Evolutionary conservation across 192 early-diverging fungal genomes (phyloP), one percentile per base, ranked within the genome.

Genomic region (Radiomyces spectabilis): DNA sequence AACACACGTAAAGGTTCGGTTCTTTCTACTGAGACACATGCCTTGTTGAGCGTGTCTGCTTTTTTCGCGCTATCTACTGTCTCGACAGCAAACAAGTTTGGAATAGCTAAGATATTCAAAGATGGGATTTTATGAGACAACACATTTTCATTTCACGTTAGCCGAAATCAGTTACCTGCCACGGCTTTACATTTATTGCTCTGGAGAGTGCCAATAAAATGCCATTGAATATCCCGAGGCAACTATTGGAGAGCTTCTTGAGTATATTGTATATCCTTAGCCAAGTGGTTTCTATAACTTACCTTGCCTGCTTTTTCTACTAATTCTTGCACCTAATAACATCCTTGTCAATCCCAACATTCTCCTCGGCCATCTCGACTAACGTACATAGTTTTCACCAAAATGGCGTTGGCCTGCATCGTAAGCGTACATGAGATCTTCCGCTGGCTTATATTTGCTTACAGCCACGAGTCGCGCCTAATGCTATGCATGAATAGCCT

Each of bases 151-250:
- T n/a, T n/a, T n/a, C n/a, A n/a, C n/a, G n/a, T n/a, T n/a, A n/a
- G n/a, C n/a, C n/a, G n/a, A 18, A 21, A 2, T 50, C 3, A 15
- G 4, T 52, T 53, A 62, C 60, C 60, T 39, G 91, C 89, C 15
- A 98, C 73, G 12, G 70, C 54, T 61, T 95, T 97, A 73, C 89
- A 92, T 63, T 99, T 99, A 85, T 99, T 99, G 65, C 84, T 88
- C 66, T 99, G 96, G n/a, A 99, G 66, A 6, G 83, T 71, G 6
- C 94, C 96, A 53, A 95, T 96, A 68, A 97, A 99, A 68, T 99
- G 96, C 96, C 96, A 99, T 51, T 83, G 51, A 58, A 99, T 96
- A 73, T 96, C 93, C 12, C 57, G 30, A 26, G 95, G 93, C 15
- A 97, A 71, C 80, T 78, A 52, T 30, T 6, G 25, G 12, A 15